A percentile compares a stretch with the other conserved stretches of the same genome.
Conservation (phyloP, 257 asterid genomes). For the Leptodermis oblonga region DNA sequence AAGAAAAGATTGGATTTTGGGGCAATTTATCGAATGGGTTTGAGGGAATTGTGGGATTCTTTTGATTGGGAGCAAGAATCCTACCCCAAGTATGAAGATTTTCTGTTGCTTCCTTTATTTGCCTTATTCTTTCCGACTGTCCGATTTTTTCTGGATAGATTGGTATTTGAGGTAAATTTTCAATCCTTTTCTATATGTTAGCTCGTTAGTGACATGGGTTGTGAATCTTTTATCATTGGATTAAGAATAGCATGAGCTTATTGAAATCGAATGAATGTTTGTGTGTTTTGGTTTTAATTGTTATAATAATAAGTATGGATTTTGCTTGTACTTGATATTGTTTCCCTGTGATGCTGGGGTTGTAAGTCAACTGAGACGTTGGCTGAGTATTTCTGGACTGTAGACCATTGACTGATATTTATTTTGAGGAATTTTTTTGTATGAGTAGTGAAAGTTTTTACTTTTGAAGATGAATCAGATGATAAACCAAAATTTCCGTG, state of each 20-base stretch:
- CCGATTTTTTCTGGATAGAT: constrained; percentile 84
- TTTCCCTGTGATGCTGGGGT: not conserved
- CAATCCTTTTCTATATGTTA: not conserved
- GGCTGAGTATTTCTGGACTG: not conserved
- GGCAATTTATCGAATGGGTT: constrained; percentile 35
- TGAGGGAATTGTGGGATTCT: constrained; percentile 34
- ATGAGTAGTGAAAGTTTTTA: not conserved
- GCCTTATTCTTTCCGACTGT: constrained; percentile 66
- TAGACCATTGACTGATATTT: not conserved
- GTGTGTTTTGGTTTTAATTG: not conserved
- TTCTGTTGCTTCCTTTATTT: constrained; percentile 60
- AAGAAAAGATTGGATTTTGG: constrained; percentile 19
- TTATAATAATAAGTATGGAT: not conserved
- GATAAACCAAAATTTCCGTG: not conserved
- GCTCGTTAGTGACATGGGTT: not conserved
- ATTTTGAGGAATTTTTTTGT: not conserved
- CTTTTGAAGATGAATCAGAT: not conserved
- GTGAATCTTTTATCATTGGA: not conserved
- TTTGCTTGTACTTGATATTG: not conserved
- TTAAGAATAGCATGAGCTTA: constrained; percentile 1
- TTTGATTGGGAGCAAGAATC: constrained; percentile 82
- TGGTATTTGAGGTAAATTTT: constrained; percentile 64
- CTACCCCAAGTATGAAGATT: constrained; percentile 63
- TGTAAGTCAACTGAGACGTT: not conserved
- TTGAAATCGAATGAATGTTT: not conserved